Evolutionary conservation across 345 rosid species (phyloP), one percentile per base, ranked within the genome.

Genomic region (Hibiscus trionum): DNA sequence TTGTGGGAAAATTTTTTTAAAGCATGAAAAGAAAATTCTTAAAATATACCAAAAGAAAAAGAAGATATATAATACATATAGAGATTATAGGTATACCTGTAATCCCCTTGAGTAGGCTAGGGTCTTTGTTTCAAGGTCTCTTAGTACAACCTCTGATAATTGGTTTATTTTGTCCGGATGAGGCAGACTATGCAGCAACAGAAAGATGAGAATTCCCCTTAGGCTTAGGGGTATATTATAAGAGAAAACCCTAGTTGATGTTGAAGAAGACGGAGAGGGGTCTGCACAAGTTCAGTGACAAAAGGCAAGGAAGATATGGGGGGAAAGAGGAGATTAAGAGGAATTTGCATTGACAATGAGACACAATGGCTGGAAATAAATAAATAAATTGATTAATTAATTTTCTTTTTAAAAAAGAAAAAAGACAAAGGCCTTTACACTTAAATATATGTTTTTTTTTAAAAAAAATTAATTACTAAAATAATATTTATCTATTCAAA

Each of bases 281-380:
- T 62, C 63, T 73, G 71, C 76, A 65, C 11, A 66, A 26, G 5
- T 53, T 66, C 72, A 59, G 68, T 47, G 53, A 31, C 62, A 68
- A 69, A 69, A 75, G 77, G 60, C 16, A 15, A 19, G 66, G 35
- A 33, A 59, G 55, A 49, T 26, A 26, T 56, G 68, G 29, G 60
- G 21, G 65, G 31, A 66, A 74, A 31, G 26, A 47, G 77, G 77
- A 61, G 61, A 75, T 56, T 56, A 58, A 75, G 73, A 61, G 73
- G 52, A 75, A 60, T 46, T 65, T 69, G 50, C 70, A 50, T 69
- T 33, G 50, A 58, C 19, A 8, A 21, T 7, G 27, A 66, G 37
- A 37, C 24, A 59, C 33, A 42, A 53, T 5, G 58, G 59, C 15
- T 9, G 26, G 21, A 64, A 26, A 59, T 24, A 56, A 56, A 17